phyloP scores from a whole-genome alignment of 768 basidiomycete species.

The Kwoniella newhampshirensis region DNA sequence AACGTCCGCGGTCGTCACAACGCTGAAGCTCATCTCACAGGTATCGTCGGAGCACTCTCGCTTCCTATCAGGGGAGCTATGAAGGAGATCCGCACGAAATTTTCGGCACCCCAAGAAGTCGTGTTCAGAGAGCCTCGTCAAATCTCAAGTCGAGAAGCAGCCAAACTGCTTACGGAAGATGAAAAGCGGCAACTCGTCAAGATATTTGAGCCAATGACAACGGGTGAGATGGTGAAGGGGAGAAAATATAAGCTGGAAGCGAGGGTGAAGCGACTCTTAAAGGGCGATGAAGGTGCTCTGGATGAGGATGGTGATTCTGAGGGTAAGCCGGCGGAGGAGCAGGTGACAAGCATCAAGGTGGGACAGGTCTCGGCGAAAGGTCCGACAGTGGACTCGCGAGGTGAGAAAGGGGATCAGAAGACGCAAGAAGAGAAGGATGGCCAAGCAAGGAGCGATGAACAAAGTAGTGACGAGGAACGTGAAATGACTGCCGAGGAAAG shows the following conservation, averaged over 20 bases:
- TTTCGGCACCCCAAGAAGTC: conserved; percentile 28
- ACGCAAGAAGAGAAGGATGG: background rate
- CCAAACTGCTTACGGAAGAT: conserved; percentile 4
- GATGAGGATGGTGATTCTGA: conserved; percentile 12
- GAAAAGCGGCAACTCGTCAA: conserved; percentile 13
- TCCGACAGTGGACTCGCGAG: conserved; percentile 1
- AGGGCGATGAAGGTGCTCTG: conserved; percentile 21
- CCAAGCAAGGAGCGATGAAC: background rate
- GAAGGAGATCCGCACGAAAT: conserved; percentile 28
- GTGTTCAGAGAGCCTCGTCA: conserved; percentile 34
- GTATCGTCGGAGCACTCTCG: conserved; percentile 40
- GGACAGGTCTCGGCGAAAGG: too few relatives aligned
- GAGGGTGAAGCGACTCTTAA: conserved; percentile 21
- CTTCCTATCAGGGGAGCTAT: conserved; percentile 39
- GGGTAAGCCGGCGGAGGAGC: background rate
- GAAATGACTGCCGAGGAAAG: conserved; percentile 29
- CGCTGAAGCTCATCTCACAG: conserved; percentile 1
- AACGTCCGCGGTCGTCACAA: background rate
- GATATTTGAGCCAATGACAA: conserved; percentile 16
- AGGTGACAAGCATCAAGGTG: background rate
- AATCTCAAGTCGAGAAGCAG: conserved; percentile 7
- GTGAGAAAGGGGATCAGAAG: background rate
- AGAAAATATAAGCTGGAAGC: conserved; percentile 19
- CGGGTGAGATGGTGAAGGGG: conserved; percentile 6
- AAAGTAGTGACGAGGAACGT: conserved; percentile 4